These are phyloP conservation scores for Tripterygium wilfordii DNA, from an alignment of 177 flowering plant species.

Conservation along the genomic window DNA sequence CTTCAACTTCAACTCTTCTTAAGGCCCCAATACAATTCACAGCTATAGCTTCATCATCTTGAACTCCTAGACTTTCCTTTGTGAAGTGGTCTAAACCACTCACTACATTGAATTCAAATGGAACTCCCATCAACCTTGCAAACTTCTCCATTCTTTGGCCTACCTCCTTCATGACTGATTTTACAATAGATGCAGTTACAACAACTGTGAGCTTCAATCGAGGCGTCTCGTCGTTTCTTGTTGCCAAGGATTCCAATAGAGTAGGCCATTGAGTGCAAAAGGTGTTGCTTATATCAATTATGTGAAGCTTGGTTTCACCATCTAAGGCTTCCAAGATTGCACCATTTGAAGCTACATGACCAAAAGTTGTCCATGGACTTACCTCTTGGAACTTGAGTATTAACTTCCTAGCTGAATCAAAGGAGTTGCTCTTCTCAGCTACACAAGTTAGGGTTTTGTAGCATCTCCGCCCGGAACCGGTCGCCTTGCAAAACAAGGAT, in stretches of 20 bases:
- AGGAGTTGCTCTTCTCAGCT: conserved; percentile 35
- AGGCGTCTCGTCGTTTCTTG: conserved; percentile 67
- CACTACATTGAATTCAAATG: conserved; percentile 49
- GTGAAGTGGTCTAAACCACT: conserved; percentile 26
- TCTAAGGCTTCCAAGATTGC: conserved; percentile 58
- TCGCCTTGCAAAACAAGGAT: conserved; percentile 44
- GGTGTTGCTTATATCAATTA: conserved; percentile 67
- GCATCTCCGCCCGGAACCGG: conserved; percentile 43
- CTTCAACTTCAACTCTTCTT: conserved; percentile 25
- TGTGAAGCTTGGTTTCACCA: conserved; percentile 47
- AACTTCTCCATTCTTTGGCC: conserved; percentile 67
- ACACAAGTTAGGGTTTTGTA: conserved; percentile 35
- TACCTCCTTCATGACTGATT: conserved; percentile 48
- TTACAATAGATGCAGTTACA: conserved; percentile 21
- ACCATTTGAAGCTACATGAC: conserved; percentile 62
- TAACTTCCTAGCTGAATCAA: conserved; percentile 41
- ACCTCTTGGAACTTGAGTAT: conserved; percentile 60
- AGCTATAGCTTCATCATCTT: conserved; percentile 39
- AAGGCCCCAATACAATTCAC: conserved; percentile 43
- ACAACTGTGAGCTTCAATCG: conserved; percentile 58
- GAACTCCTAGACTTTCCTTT: conserved; percentile 28
- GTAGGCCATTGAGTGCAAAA: conserved; percentile 91
- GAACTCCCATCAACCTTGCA: conserved; percentile 68
- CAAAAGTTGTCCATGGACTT: conserved; percentile 67
- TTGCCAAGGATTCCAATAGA: conserved; percentile 74